Evolutionary conservation across 2,329 filamentous ascomycete species (phyloP).

Genomic region (Phaeoacremonium minimum): DNA sequence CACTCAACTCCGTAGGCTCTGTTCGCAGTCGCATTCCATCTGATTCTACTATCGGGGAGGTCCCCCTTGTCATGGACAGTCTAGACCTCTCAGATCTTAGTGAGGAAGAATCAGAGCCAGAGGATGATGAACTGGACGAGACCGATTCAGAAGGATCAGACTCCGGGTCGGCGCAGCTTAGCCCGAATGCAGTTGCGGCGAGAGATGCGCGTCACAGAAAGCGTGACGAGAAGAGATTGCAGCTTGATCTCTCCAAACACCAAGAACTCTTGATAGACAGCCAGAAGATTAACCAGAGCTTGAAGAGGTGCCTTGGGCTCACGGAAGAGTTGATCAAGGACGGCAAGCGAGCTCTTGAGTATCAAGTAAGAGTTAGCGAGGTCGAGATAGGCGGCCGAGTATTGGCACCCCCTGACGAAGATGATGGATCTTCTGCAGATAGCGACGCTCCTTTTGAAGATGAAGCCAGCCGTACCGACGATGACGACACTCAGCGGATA

Average conservation of each 20-base stretch:
- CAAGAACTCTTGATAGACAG: conserved; percentile 84
- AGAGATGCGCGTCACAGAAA: conserved; percentile 53
- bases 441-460: conserved; percentile 1
- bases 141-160: conserved; percentile 38
- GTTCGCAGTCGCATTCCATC: conserved; percentile 34
- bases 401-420: conserved; percentile 63
- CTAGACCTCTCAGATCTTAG: conserved; percentile 46
- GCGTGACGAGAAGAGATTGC: conserved; percentile 77
- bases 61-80: conserved; percentile 33
- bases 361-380: conserved; percentile 74
- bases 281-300: conserved; percentile 91
- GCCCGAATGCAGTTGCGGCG: conserved; percentile 32
- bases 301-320: conserved; percentile 84
- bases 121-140: conserved; percentile 40
- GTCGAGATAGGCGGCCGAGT: conserved; percentile 78
- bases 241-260: conserved; percentile 82
- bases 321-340: conserved; percentile 89
- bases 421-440: conserved; percentile 16
- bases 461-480: conserved; percentile 1
- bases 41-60: conserved; percentile 33
- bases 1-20: conserved; percentile 45
- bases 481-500: conserved; percentile 9
- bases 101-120: conserved; percentile 31
- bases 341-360: conserved; percentile 80
- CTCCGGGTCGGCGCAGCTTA: conserved; percentile 29